A percentile compares a stretch with the other conserved stretches of the same genome.
Evolutionary conservation across 2,329 filamentous ascomycete species (phyloP).

Genomic region (Graphilbum fragrans): DNA sequence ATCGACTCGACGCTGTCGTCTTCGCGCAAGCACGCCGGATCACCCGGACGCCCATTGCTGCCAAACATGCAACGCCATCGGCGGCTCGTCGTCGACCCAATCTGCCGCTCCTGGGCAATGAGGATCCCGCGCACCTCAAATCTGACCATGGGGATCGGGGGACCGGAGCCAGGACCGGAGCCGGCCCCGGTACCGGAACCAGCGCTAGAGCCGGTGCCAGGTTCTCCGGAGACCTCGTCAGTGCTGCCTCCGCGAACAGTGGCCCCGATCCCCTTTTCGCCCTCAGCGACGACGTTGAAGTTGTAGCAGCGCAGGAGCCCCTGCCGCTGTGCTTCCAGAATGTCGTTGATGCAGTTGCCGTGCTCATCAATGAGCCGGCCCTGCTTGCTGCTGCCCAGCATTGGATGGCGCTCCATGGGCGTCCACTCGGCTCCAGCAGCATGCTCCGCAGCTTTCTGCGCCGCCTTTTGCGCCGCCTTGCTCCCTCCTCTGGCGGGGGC

Average conservation of each 20-base stretch:
- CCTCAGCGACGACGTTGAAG: too few relatives aligned
- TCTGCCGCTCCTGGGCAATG: conserved; percentile 7
- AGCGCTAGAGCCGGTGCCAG: not conserved
- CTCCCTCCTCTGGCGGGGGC: too few relatives aligned
- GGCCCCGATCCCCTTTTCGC: not conserved
- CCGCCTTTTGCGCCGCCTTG: too few relatives aligned
- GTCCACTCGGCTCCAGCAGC: too few relatives aligned
- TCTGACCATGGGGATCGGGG: conserved; percentile 1
- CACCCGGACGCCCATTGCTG: not conserved
- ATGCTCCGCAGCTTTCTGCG: too few relatives aligned
- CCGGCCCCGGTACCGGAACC: not conserved
- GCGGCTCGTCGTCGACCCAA: not conserved
- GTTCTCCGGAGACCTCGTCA: not conserved
- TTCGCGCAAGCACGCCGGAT: conserved; percentile 8
- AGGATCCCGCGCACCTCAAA: conserved; percentile 6
- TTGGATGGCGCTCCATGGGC: not conserved
- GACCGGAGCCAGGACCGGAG: not conserved
- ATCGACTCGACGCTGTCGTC: conserved; percentile 10
- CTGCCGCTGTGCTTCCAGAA: not conserved
- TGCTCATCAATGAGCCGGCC: conserved; percentile 2
- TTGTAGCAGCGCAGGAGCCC: not conserved
- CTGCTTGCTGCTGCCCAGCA: too few relatives aligned
- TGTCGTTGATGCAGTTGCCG: not conserved
- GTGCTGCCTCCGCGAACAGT: too few relatives aligned
- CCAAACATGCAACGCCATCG: conserved; percentile 10